These are phyloP conservation scores for Leccinum sublutescens DNA, from an alignment of 768 basidiomycete species.

Conservation along the genomic window DNA sequence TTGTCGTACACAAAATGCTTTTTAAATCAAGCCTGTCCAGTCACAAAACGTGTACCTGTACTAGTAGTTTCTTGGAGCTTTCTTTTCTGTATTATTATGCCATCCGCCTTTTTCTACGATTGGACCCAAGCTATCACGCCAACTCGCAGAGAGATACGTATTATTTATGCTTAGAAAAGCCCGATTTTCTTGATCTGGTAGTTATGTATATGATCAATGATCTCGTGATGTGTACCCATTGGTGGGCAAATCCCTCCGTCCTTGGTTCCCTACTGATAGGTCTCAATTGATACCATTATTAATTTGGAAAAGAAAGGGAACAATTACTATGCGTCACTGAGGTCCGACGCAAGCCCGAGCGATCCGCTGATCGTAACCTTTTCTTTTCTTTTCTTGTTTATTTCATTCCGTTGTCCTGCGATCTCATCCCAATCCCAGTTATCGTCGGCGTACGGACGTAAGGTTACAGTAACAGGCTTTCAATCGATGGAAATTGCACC, in stretches of 20 bases:
- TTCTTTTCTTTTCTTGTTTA: not conserved
- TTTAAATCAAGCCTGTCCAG: conserved; percentile 7
- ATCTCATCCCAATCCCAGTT: not conserved
- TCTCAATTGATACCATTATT: conserved; percentile 2
- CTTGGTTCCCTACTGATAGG: conserved; percentile 5
- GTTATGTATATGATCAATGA: conserved; percentile 20
- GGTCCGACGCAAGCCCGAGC: conserved; percentile 1
- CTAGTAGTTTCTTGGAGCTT: conserved; percentile 27
- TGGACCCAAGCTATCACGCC: conserved; percentile 11
- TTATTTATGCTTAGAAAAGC: conserved; percentile 22
- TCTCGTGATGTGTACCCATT: conserved; percentile 15
- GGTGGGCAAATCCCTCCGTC: conserved; percentile 18
- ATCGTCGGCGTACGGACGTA: conserved; percentile 23
- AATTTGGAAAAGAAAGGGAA: conserved; percentile 7
- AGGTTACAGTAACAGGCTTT: not conserved
- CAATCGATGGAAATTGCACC: conserved; percentile 17
- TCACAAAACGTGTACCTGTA: conserved; percentile 25
- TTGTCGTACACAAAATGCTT: conserved; percentile 23
- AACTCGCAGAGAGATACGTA: conserved; percentile 8
- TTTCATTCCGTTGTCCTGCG: not conserved
- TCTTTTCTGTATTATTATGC: conserved; percentile 27
- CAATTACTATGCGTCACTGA: not conserved
- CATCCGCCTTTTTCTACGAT: conserved; percentile 15
- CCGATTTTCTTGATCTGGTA: conserved; percentile 21
- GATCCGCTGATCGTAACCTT: conserved; percentile 18